Conservation (phyloP, 23 red algal genomes). For the Agarophyton chilense region DNA sequence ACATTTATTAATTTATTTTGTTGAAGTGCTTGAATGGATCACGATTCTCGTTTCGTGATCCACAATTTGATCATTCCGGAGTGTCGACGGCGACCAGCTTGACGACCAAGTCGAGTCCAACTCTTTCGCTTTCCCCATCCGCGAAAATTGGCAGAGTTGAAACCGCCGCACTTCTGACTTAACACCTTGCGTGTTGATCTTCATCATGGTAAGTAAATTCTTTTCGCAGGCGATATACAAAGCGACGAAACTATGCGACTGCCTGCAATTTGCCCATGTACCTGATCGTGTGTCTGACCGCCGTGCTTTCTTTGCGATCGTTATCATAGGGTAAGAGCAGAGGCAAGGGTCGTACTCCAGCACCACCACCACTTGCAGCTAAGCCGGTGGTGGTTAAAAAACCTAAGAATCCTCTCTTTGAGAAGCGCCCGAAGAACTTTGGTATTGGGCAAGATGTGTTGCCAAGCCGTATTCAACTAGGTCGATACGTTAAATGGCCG, state of each 20-base stretch:
- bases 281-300: neutral
- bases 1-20: neutral
- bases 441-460: conserved; percentile 94
- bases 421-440: conserved; percentile 97
- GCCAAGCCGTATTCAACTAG: conserved; percentile 76
- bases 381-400: conserved; percentile 71
- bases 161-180: neutral
- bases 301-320: neutral
- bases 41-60: neutral
- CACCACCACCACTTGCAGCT: conserved; percentile 59
- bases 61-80: neutral
- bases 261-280: neutral
- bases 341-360: conserved; percentile 63
- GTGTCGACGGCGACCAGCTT: neutral
- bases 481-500: conserved; percentile 94
- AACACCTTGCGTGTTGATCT: neutral
- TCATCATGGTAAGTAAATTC: conserved; percentile 16
- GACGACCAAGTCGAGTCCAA: neutral
- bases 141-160: neutral
- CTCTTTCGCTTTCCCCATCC: neutral
- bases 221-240: neutral
- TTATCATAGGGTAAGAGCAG: conserved; percentile 42
- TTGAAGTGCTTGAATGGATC: neutral
- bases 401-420: conserved; percentile 86
- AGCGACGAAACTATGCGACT: no score